These are phyloP conservation scores for Cyberlindnera bimundalis DNA, from an alignment of 805 yeast species.

Conservation along the genomic window DNA sequence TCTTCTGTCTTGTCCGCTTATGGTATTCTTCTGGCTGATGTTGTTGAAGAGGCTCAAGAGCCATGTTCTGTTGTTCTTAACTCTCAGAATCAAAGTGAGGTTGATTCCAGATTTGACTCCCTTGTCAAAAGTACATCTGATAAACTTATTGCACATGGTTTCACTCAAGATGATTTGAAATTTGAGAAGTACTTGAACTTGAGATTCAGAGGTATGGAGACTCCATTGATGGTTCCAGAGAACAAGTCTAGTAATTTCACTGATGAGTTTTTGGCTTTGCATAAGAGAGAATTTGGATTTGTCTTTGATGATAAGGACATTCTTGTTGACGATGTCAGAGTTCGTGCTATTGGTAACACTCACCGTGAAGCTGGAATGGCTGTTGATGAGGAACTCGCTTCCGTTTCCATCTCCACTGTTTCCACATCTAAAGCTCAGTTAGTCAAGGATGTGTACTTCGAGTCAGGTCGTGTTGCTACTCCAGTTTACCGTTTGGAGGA, in stretches of 20 bases:
- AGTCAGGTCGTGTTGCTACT: constrained; percentile 44
- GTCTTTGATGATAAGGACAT: constrained; percentile 53
- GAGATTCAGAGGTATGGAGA: constrained; percentile 87
- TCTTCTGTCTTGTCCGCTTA: constrained; percentile 84
- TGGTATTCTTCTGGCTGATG: constrained; percentile 85
- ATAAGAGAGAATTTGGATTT: constrained; percentile 73
- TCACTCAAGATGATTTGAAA: constrained; percentile 39
- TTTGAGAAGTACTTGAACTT: constrained; percentile 70
- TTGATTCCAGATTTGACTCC: constrained; percentile 43
- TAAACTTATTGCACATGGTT: constrained; percentile 52
- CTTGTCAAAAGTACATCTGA: constrained; percentile 41
- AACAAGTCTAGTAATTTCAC: constrained; percentile 32
- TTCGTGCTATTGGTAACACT: constrained; percentile 69
- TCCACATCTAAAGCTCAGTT: constrained; percentile 31
- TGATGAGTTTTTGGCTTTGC: constrained; percentile 48
- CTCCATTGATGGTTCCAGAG: constrained; percentile 66
- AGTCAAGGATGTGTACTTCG: constrained; percentile 54
- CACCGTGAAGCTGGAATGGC: constrained; percentile 37
- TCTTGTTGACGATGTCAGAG: constrained; percentile 68
- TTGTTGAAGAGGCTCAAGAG: constrained; percentile 74
- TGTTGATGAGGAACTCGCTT: constrained; percentile 51
- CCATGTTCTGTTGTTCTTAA: constrained; percentile 54
- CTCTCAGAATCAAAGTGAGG: constrained; percentile 28
- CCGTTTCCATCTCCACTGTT: constrained; percentile 28
- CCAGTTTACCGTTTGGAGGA: constrained; percentile 55